These are phyloP conservation scores for Choricystis sp. DNA, from an alignment of 139 green algal genomes.

Conservation along the genomic window DNA sequence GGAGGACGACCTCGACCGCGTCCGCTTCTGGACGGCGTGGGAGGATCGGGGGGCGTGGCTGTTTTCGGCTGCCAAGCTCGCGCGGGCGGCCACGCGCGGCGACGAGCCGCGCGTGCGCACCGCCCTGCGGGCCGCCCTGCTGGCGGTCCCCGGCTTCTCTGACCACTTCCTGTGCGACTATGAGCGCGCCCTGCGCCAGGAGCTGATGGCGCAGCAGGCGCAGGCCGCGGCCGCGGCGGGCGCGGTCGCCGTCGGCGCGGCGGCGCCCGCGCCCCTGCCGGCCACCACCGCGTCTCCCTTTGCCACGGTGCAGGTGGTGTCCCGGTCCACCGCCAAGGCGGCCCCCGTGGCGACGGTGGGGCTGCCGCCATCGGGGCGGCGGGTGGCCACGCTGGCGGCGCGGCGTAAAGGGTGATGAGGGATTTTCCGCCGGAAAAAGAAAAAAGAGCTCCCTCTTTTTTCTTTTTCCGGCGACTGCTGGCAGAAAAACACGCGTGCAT, in stretches of 20 bases:
- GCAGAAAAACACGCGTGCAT: too few relatives aligned
- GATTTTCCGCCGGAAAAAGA: not conserved
- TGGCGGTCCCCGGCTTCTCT: not conserved
- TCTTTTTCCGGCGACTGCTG: too few relatives aligned
- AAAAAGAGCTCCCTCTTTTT: not conserved
- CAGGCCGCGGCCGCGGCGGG: too few relatives aligned
- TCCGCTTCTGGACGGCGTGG: not conserved
- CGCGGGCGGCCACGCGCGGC: not conserved
- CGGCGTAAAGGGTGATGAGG: too few relatives aligned
- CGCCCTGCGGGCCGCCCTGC: not conserved
- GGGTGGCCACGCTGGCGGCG: not conserved
- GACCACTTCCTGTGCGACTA: constrained; percentile 6
- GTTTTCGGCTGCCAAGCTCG: not conserved
- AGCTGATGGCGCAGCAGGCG: not conserved
- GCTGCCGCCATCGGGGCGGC: not conserved
- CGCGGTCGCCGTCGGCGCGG: too few relatives aligned
- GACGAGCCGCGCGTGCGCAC: too few relatives aligned
- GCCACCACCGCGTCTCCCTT: not conserved
- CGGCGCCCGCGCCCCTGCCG: too few relatives aligned
- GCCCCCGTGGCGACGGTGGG: too few relatives aligned
- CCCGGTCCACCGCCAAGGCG: not conserved
- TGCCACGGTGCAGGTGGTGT: not conserved
- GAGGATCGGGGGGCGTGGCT: not conserved
- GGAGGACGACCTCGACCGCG: not conserved
- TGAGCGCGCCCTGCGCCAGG: not conserved